phyloP scores from a whole-genome alignment of 1,139 yeast genomes.

The Yamadazyma friedrichii region DNA sequence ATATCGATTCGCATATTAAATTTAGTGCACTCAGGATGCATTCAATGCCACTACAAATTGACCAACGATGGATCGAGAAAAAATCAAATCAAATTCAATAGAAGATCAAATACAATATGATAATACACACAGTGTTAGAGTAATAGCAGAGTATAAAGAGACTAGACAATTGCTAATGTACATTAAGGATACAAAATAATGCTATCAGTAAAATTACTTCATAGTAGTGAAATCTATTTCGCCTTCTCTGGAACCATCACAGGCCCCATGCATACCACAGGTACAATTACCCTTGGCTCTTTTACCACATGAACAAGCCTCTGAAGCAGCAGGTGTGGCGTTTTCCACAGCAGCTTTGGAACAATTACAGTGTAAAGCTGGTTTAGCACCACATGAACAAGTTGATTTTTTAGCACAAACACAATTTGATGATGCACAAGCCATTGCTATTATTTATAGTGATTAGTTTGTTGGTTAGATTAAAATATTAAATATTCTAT shows the following conservation, averaged over 20 bases:
- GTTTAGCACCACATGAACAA: constrained; percentile 50
- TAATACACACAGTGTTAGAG: too few relatives aligned
- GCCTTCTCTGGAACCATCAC: constrained; percentile 47
- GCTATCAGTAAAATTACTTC: constrained; percentile 19
- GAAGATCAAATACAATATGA: too few relatives aligned
- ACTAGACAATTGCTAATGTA: constrained; percentile 1
- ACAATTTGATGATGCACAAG: constrained; percentile 45
- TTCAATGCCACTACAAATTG: not conserved
- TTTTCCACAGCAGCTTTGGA: constrained; percentile 43
- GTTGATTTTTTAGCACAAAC: constrained; percentile 50
- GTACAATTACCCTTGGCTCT: constrained; percentile 42
- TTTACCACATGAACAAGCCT: constrained; percentile 49
- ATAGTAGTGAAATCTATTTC: constrained; percentile 45
- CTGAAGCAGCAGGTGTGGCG: constrained; percentile 31
- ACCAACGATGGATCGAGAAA: too few relatives aligned
- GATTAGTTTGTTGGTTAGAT: not conserved
- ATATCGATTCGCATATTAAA: not conserved
- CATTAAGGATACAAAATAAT: not conserved
- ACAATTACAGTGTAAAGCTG: constrained; percentile 47
- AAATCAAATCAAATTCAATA: too few relatives aligned
- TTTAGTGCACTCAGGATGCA: not conserved
- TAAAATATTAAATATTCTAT: not conserved
- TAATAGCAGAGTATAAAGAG: not conserved
- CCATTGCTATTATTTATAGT: constrained; percentile 24
- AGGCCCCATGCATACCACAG: constrained; percentile 39